Base-by-base conservation (phyloP, 805 yeast species). In the Kuraishia ogatae region DNA sequence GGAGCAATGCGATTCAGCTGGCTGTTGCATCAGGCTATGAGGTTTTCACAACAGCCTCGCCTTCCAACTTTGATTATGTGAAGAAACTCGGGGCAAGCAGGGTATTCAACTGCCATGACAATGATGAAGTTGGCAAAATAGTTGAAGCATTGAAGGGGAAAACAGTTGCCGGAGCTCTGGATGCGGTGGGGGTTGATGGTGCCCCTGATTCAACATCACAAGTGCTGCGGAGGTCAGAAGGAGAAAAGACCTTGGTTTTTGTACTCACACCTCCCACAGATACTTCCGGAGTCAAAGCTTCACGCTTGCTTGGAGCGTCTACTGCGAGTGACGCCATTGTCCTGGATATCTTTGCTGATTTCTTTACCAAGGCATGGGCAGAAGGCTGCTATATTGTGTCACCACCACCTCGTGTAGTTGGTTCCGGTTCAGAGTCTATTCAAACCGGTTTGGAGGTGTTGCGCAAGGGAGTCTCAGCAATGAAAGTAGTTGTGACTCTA, bases 151-250 rank as follows among this genome's bases (percentile, higher is more conserved):
- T 56, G 29, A 47, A 35, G 17, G 43, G 43, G n/a, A 35, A 35
- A 17, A 3, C 13, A 15, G 43, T 35, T 35, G 43, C 51, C 23
- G 57, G 56, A 26, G 54, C 55, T 22, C 23, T n/a, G 39, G 48
- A 23, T 11, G 50, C 29, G 15, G 56, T 50, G 5, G 57, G 57
- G 58, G 66, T 6, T 75, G 74, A 3, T 69, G 64, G 54, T 28
- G 43, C 20, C 13, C 4, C 43, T 28, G 51, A 48, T 22, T 17
- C n/a, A 6, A 23, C 24, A 2, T 21, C 24, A 46, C 13, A 48
- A 35, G 20, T 48, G 8, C n/a, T 48, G 29, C 17, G 29, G 5
- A 48, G 29, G 17, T n/a, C 24, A 4, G 29, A 22, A 24, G 29
- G 29, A 21, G 50, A 23, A 8, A 48, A 48, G 24, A 17, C 50